Evolutionary conservation across 148 eudicot genomes (phyloP).

Genomic region (Chenopodium quinoa): DNA sequence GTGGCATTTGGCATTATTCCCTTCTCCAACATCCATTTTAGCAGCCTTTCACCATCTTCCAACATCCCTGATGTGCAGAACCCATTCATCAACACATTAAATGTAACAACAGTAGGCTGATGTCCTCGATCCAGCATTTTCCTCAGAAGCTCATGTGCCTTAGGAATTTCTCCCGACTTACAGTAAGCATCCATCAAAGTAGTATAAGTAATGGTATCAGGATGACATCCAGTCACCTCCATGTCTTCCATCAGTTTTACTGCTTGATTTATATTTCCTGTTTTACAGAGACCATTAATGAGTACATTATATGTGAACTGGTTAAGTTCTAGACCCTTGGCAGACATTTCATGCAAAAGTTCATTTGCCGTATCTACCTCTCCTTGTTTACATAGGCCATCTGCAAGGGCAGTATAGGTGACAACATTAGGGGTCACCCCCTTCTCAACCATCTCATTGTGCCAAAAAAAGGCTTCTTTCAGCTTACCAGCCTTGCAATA

Average conservation of each 20-base stretch:
- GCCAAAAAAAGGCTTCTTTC: slow-evolving; percentile 66
- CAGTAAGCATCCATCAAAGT: slow-evolving; percentile 93
- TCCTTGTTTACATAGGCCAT: slow-evolving; percentile 91
- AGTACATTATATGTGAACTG: slow-evolving; percentile 76
- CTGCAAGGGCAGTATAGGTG: slow-evolving; percentile 82
- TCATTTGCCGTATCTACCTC: slow-evolving; percentile 76
- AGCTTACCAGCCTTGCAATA: slow-evolving; percentile 82
- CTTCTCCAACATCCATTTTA: slow-evolving; percentile 88
- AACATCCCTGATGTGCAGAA: slow-evolving; percentile 82
- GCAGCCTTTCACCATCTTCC: slow-evolving; percentile 75
- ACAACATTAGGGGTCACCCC: slow-evolving; percentile 74
- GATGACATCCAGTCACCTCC: slow-evolving; percentile 64
- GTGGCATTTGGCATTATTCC: slow-evolving; percentile 68
- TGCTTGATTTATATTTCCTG: slow-evolving; percentile 68
- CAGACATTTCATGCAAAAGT: slow-evolving; percentile 75
- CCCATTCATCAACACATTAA: slow-evolving; percentile 86
- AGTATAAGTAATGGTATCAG: slow-evolving; percentile 78
- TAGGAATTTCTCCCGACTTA: slow-evolving; percentile 63
- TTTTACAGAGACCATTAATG: slow-evolving; percentile 75
- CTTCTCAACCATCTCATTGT: slow-evolving; percentile 69
- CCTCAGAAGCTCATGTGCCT: slow-evolving; percentile 70
- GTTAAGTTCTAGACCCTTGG: slow-evolving; percentile 71
- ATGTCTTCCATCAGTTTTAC: slow-evolving; percentile 63
- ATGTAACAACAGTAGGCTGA: slow-evolving; percentile 83
- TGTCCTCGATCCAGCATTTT: slow-evolving; percentile 74